Base-by-base conservation (phyloP, 441 rosid species). In the Populus hybrid region DNA sequence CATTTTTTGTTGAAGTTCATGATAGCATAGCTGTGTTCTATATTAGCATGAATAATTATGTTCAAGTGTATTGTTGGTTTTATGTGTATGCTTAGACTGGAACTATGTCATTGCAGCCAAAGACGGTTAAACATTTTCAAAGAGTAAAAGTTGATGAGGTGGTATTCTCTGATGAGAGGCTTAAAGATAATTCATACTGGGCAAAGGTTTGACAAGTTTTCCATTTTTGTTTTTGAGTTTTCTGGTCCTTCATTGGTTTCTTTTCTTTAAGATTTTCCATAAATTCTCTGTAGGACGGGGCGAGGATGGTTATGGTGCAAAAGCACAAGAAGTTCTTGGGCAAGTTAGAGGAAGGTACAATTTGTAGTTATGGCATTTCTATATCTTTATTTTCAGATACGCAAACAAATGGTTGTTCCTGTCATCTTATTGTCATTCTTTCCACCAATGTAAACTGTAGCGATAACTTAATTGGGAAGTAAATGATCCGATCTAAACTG, bases 321-420 rank as follows among this genome's bases (percentile, higher is more conserved):
- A 91, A 88, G 98, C 99, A 59, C 94, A 94, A 85, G 97, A 92
- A 85, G 79, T 94, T 85, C 94, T 94, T 35, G 98, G 97, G 32
- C 95, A 90, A 94, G 99, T 96, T 69, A 88, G 85, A 86, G 99
- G 99, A 86, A 94, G 91, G 99, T 96, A 88, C 72, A 77, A 71
- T 46, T 67, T 69, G 36, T n/a, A n/a, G 23, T 8, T 50, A 1
- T 50, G 38, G 26, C 10, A 2, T 38, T 10, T 53, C 20, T 71
- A n/a, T 53, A 20, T 65, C 21, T 42, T n/a, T 70, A 70, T 30
- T 64, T 46, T 42, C 36, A 46, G 67, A 65, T 50, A 16, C 18
- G 1, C 36, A 23, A 10, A 26, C 32, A 7, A 34, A 42, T 0
- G 18, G 21, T 38, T 21, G 57, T 1, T 30, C 32, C 35, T 36